Evolutionary conservation across 345 rosid species (phyloP), one percentile per base, ranked within the genome.

Genomic region (Pugionium cornutum): DNA sequence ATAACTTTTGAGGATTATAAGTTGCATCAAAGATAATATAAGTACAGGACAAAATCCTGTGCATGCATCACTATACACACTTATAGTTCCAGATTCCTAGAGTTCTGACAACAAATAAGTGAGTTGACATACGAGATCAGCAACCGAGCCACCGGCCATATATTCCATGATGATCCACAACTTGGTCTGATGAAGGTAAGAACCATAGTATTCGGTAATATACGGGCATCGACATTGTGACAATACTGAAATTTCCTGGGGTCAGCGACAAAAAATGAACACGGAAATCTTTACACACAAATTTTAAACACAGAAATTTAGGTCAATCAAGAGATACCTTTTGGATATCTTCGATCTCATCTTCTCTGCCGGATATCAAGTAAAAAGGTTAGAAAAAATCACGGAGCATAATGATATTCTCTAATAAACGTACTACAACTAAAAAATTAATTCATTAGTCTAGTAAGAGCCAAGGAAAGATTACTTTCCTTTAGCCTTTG

Each of bases 131-230:
- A 94, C 99, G 53, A 94, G 89, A 74, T 94, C 99, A 77, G 97
- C 96, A 82, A 94, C 97, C 53, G 99, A 94, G 69, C 97, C 99
- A 77, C 99, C 97, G 0, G 99, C 97, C 97, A 94, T 94, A 77
- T 83, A 94, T 69, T 94, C 97, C 99, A 94, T 94, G 76, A 94
- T 88, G 77, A 94, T 94, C 96, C 96, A 94, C 61, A 94, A 73
- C 80, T 94, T 94, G 62, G 99, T 94, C 81, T 88, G 97, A 71
- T 86, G 85, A 67, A 94, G 99, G 75, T 85, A 88, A 54, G 99
- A 94, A 64, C 99, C 97, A 79, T 90, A 90, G 60, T 94, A 94
- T 76, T 89, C 96, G 0, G 99, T 94, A 54, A 94, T 94, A 78
- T 90, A 94, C 36, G 75, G 96, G 73, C 84, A 94, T 44, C 99